Conservation (phyloP, 345 rosid genomes). For the Pistacia integerrima region DNA sequence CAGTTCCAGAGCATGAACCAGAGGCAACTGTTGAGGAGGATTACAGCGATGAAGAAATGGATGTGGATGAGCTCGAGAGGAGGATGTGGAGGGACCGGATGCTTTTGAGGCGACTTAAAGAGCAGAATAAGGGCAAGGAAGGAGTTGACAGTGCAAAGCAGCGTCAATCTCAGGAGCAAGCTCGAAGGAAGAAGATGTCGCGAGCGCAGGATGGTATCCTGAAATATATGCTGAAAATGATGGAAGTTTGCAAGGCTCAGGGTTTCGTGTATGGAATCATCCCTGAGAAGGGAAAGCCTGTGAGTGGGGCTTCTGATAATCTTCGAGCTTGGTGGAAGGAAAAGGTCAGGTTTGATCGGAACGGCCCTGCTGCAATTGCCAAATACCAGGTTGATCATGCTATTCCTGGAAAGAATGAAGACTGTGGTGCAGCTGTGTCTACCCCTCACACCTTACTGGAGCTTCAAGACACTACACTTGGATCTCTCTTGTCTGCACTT, state of each 20-base stretch:
- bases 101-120: slow-evolving; percentile 64
- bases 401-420: slow-evolving; percentile 43
- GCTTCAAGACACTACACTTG: slow-evolving; percentile 83
- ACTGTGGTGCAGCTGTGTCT: slow-evolving; percentile 35
- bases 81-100: slow-evolving; percentile 84
- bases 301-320: slow-evolving; percentile 88
- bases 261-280: slow-evolving; percentile 86
- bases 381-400: slow-evolving; percentile 58
- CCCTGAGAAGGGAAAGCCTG: slow-evolving; percentile 88
- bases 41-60: slow-evolving; percentile 65
- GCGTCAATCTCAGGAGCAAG: slow-evolving; percentile 78
- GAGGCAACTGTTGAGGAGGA: slow-evolving; percentile 58
- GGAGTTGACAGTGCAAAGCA: slow-evolving; percentile 49
- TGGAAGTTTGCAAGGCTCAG: slow-evolving; percentile 90
- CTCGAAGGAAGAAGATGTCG: slow-evolving; percentile 87
- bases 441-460: slow-evolving; percentile 67
- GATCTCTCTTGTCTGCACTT: slow-evolving; percentile 76
- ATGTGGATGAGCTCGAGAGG: slow-evolving; percentile 71
- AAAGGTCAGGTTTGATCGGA: slow-evolving; percentile 77
- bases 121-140: slow-evolving; percentile 53
- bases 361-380: slow-evolving; percentile 81
- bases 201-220: slow-evolving; percentile 83
- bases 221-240: slow-evolving; percentile 86
- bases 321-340: slow-evolving; percentile 96
- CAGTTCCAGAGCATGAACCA: slow-evolving; percentile 40